Conservation (phyloP, 2,329 filamentous ascomycete genomes). For the Magnaporthiopsis incrustans region DNA sequence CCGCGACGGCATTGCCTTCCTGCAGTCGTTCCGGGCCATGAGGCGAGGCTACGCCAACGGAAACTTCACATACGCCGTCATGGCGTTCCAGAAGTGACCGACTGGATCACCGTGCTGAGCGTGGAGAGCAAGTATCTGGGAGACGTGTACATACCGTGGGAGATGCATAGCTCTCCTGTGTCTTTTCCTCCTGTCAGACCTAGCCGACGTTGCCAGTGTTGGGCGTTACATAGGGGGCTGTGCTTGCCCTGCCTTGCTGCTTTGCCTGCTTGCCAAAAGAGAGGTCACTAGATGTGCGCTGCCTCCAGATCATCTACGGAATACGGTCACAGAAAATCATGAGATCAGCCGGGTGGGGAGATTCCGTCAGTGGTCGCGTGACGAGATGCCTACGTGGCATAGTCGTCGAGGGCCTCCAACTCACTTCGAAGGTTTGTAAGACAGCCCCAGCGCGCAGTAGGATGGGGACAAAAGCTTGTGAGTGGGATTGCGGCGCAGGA, state of each 20-base stretch:
- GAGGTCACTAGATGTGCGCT: background rate
- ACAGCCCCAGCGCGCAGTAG: background rate
- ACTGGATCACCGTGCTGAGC: too few species aligned
- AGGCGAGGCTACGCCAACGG: slow-evolving; percentile 50
- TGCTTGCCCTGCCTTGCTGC: background rate
- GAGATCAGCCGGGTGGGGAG: background rate
- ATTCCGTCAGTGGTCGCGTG: background rate
- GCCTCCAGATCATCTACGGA: background rate
- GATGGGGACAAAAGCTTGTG: background rate
- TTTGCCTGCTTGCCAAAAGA: background rate
- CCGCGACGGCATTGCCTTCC: slow-evolving; percentile 50
- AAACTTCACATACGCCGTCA: slow-evolving; percentile 50
- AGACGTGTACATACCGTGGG: background rate
- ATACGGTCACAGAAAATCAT: background rate
- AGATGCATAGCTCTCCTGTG: background rate
- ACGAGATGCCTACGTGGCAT: background rate
- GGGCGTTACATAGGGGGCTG: background rate
- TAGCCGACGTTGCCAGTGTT: background rate
- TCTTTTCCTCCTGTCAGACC: too few species aligned
- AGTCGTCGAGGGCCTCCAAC: background rate
- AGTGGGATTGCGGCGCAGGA: background rate
- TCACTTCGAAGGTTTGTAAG: background rate
- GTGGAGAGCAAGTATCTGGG: background rate
- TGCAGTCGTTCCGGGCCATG: slow-evolving; percentile 55
- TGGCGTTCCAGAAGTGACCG: slow-evolving; percentile 42